A percentile compares a stretch with the other conserved stretches of the same genome.
Conservation (phyloP, 192 early-diverging fungal genomes). For the Paraglomus occultum region DNA sequence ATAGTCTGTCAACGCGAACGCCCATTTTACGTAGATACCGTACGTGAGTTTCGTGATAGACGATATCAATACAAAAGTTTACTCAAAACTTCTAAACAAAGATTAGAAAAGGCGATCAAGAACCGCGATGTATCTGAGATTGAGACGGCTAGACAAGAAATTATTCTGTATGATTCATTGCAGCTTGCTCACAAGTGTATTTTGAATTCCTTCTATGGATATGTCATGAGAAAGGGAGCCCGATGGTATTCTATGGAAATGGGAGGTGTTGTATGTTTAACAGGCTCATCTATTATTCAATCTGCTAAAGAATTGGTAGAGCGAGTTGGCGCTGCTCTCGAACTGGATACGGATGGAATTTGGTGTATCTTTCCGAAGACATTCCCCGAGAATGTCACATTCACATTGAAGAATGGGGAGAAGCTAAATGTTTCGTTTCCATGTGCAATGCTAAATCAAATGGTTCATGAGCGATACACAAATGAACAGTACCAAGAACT, state of each 20-base stretch:
- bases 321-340: slow-evolving; percentile 88
- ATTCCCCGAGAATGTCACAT: slow-evolving; percentile 92
- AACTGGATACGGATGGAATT: slow-evolving; percentile 98
- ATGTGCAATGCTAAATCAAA: slow-evolving; percentile 97
- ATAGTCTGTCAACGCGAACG: slow-evolving; percentile 97
- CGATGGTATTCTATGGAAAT: slow-evolving; percentile 99
- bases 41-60: slow-evolving; percentile 93
- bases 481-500: slow-evolving; percentile 96
- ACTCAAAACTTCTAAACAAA: slow-evolving; percentile 89
- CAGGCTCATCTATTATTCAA: slow-evolving; percentile 96
- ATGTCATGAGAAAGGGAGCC: slow-evolving; percentile 98
- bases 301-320: slow-evolving; percentile 91
- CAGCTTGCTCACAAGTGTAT: slow-evolving; percentile 98
- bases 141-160: slow-evolving; percentile 87
- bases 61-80: slow-evolving; percentile 97
- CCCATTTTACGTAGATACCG: slow-evolving; percentile 98
- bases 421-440: slow-evolving; percentile 89
- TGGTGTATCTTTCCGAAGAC: slow-evolving; percentile 94
- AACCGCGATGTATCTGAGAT: slow-evolving; percentile 65
- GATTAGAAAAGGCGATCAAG: slow-evolving; percentile 66
- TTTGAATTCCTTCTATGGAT: slow-evolving; percentile 95
- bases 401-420: slow-evolving; percentile 80
- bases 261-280: slow-evolving; percentile 98
- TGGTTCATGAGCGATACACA: slow-evolving; percentile 94
- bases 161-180: slow-evolving; percentile 94